Evolutionary conservation across 352 stramenopile genomes (phyloP).

Genomic region (Globisporangium nodosum): DNA sequence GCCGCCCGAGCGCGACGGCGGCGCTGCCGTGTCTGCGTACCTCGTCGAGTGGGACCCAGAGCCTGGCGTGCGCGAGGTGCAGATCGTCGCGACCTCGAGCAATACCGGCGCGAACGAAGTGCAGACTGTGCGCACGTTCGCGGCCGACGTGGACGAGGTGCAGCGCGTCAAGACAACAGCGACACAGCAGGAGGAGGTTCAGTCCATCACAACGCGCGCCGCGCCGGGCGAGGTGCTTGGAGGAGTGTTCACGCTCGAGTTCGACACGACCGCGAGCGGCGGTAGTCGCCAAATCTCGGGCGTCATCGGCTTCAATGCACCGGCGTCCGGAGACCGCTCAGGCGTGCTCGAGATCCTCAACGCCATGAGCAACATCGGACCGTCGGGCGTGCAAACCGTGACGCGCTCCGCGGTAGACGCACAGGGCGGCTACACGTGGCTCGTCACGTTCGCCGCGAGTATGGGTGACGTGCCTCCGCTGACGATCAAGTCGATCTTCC

Average conservation of each 20-base stretch:
- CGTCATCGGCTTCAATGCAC: slow-evolving; percentile 86
- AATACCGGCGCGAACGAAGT: slow-evolving; percentile 92
- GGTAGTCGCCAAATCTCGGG: slow-evolving; percentile 89
- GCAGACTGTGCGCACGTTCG: slow-evolving; percentile 88
- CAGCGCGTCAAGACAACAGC: slow-evolving; percentile 83
- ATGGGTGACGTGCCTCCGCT: slow-evolving; percentile 65
- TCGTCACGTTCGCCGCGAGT: slow-evolving; percentile 70
- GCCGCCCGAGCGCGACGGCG: slow-evolving; percentile 67
- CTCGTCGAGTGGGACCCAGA: slow-evolving; percentile 92
- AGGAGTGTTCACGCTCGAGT: slow-evolving; percentile 88
- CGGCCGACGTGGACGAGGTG: slow-evolving; percentile 82
- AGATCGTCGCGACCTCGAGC: slow-evolving; percentile 69
- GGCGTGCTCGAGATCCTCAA: slow-evolving; percentile 69
- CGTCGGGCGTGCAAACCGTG: slow-evolving; percentile 49
- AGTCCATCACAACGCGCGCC: slow-evolving; percentile 85
- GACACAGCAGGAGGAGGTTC: slow-evolving; percentile 47
- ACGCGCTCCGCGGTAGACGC: slow-evolving; percentile 56
- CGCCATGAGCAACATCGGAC: slow-evolving; percentile 73
- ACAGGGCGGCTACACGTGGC: slow-evolving; percentile 90
- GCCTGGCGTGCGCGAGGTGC: slow-evolving; percentile 84
- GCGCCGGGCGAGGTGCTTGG: slow-evolving; percentile 77
- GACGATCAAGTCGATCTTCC: slow-evolving; percentile 55
- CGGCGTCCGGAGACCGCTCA: slow-evolving; percentile 35
- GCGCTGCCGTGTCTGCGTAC: slow-evolving; percentile 66
- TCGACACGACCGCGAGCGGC: slow-evolving; percentile 85